phyloP scores from a whole-genome alignment of 305 asterid genomes.

The Stenogyne calaminthoides region DNA sequence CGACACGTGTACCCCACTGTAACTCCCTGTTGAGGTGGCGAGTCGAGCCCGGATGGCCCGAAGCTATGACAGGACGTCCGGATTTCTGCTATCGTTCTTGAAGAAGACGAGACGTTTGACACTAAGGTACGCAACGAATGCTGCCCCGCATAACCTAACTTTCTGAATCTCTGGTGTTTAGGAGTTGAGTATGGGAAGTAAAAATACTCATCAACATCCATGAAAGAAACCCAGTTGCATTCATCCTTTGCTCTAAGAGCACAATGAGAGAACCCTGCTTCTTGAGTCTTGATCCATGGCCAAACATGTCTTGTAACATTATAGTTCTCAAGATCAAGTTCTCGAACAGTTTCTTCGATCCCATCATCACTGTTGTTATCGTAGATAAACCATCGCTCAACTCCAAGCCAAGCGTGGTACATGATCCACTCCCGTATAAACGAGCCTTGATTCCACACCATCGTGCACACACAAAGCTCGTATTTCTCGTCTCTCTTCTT shows the following conservation, averaged over 20 bases:
- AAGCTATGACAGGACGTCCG: constrained; percentile 88
- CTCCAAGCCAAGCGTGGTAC: constrained; percentile 91
- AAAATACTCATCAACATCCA: constrained; percentile 96
- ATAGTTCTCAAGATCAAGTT: constrained; percentile 52
- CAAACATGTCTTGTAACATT: constrained; percentile 83
- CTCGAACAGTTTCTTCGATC: constrained; percentile 49
- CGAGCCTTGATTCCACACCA: constrained; percentile 92
- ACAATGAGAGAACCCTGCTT: constrained; percentile 96
- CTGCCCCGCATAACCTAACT: constrained; percentile 49
- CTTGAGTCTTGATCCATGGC: constrained; percentile 99
- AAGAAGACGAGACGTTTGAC: constrained; percentile 57
- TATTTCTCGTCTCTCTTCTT: constrained; percentile 31
- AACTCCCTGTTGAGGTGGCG: constrained; percentile 73
- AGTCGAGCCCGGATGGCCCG: constrained; percentile 82
- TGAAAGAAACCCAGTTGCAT: constrained; percentile 86
- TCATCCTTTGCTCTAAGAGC: constrained; percentile 76
- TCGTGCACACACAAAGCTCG: constrained; percentile 59
- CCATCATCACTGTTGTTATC: constrained; percentile 90
- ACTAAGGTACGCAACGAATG: constrained; percentile 59
- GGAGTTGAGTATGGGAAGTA: constrained; percentile 68
- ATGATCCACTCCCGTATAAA: constrained; percentile 81
- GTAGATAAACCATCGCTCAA: constrained; percentile 66
- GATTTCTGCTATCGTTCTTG: constrained; percentile 65
- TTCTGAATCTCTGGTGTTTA: constrained; percentile 41
- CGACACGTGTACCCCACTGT: constrained; percentile 90